Evolutionary conservation across 768 basidiomycete species (phyloP), one percentile per base, ranked within the genome.

Genomic region (Mycena galopus): DNA sequence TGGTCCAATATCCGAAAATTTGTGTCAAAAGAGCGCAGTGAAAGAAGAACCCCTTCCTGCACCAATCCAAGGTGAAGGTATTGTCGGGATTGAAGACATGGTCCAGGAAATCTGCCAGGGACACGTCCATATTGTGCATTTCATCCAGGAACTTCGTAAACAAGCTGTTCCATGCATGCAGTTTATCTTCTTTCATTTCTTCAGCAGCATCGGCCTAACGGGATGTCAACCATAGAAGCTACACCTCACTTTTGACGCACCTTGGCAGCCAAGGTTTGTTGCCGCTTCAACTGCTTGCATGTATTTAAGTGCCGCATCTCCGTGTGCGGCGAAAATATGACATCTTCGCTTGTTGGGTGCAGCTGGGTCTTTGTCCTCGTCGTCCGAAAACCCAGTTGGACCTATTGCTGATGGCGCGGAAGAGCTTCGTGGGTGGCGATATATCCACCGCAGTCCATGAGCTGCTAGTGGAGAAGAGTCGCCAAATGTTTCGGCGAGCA

Each of bases 71-170:
- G 44, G 29, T 11, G 12, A 67, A 35, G 9, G 27, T 58, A 9
- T 25, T 67, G 1, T 39, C 55, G 0, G 66, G 66, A 19, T 67
- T 29, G 30, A 67, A 67, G 12, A 59, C 66, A 17, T 67, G 19
- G 4, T 67, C 66, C 25, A 59, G 2, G n/a, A 67, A 59, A 2
- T 69, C 59, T 10, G 67, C 67, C 17, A 69, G 4, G 2, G 67
- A 62, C 19, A 30, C 11, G 16, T 53, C 23, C 29, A 39, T 14
- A 3, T 27, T 27, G 2, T 69, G 23, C 59, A 69, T 37, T 19
- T 69, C 67, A 1, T 53, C 19, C 6, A 62, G 56, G 12, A 67
- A 67, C 10, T 21, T 29, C 35, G 30, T 42, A 32, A 47, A 59
- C 27, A 56, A 12, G 30, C 1, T 21, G 3, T 53, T 32, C 1